Base-by-base conservation (phyloP, 345 rosid genomes). In the Eucalyptus sp. region DNA sequence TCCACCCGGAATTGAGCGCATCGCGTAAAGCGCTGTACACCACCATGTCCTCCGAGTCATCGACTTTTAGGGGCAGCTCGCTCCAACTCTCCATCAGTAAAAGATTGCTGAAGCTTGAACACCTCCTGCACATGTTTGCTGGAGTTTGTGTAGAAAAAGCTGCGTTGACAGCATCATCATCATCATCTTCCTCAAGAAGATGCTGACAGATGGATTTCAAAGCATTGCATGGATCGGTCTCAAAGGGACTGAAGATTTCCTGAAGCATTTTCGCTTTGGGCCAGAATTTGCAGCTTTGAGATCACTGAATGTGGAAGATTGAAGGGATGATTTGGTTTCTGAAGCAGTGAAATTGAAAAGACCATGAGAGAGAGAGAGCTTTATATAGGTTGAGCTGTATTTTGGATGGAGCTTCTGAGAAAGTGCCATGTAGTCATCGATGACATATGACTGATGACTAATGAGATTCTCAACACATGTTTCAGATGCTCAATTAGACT, bases 31-130 rank as follows among this genome's bases (percentile, higher is more conserved):
- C 88, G 16, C 87, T 87, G 88, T 90, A 90, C 17, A 93, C 88
- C 14, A 93, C 10, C 93, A 90, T 93, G 51, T 92, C 93, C 60
- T 91, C 94, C 3, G 93, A 91, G 86, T 93, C 92, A 33, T 93
- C 89, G 29, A 89, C 87, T 86, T 91, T 81, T 15, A 90, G 87
- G 2, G 93, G 92, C 87, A 93, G 80, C 14, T 93, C 91, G 48
- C 89, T 91, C 93, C 94, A 93, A 50, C 87, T 93, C 27, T 92
- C 93, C 8, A 90, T 50, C 41, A 89, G 86, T 87, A 90, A 86
- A 88, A 91, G 88, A 81, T 90, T 89, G 88, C 91, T 41, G 79
- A 93, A 92, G 90, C 94, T 90, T 24, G 92, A 68, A 56, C 86
- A 89, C 90, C 94, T 49, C 24, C 37, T 12, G 33, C 4, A 14